Percentiles rank a stretch among this genome's conserved stretches.
phyloP scores from a whole-genome alignment of 2,329 filamentous ascomycete species.

The Leptosphaerulina australis region DNA sequence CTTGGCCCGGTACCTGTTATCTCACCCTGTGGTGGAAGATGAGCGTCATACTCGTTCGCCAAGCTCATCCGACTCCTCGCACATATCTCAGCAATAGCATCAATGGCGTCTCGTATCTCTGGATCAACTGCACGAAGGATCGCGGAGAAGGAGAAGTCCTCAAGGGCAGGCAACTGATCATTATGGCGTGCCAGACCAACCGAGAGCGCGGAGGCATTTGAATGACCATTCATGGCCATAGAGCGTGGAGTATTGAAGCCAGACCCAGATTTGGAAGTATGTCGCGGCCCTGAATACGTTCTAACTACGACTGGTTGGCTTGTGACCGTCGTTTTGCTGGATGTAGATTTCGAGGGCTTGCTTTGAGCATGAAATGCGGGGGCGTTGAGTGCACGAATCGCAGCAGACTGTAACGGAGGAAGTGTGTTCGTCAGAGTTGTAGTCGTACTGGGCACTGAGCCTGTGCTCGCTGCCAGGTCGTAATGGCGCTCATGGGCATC shows the following conservation, averaged over 20 bases:
- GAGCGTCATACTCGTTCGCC: slow-evolving; percentile 67
- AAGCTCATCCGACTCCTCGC: slow-evolving; percentile 66
- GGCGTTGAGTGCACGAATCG: slow-evolving; percentile 48
- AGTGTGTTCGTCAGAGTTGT: slow-evolving; percentile 47
- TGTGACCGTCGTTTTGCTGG: slow-evolving; percentile 48
- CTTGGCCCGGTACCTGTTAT: slow-evolving; percentile 49
- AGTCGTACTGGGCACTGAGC: slow-evolving; percentile 45
- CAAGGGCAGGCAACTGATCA: slow-evolving; percentile 52
- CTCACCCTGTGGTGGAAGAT: slow-evolving; percentile 66
- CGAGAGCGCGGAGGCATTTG: slow-evolving; percentile 37
- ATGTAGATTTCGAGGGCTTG: slow-evolving; percentile 47
- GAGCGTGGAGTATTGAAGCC: slow-evolving; percentile 42
- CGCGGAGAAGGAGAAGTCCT: slow-evolving; percentile 62
- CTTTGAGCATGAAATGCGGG: slow-evolving; percentile 44
- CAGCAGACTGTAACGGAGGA: slow-evolving; percentile 46
- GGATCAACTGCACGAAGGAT: slow-evolving; percentile 63
- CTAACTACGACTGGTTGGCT: slow-evolving; percentile 54
- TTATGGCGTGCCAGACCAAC: slow-evolving; percentile 37
- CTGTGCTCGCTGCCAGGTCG: slow-evolving; percentile 42
- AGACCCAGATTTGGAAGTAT: slow-evolving; percentile 43
- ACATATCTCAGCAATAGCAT: slow-evolving; percentile 68
- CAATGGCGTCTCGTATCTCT: slow-evolving; percentile 63
- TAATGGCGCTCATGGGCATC: slow-evolving; percentile 36
- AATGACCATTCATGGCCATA: slow-evolving; percentile 39
- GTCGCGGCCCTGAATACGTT: slow-evolving; percentile 48